Evolutionary conservation across 768 basidiomycete genomes (phyloP).

Genomic region (Floccularia luteovirens): DNA sequence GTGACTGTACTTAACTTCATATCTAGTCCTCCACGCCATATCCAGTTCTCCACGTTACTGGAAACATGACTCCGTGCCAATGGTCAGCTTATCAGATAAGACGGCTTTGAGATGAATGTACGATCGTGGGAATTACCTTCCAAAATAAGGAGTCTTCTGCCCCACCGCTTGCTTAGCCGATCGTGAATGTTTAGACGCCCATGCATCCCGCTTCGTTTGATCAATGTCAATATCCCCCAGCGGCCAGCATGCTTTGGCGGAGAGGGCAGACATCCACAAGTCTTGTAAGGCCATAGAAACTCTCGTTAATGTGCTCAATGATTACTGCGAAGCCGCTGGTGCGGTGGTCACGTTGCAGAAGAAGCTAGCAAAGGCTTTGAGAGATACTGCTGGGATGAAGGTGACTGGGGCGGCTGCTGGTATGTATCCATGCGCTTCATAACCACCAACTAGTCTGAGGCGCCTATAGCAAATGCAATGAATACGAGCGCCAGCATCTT

Average conservation of each 20-base stretch:
- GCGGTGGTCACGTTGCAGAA: conserved; percentile 62
- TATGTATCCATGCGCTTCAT: conserved; percentile 18
- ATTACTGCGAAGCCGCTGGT: conserved; percentile 67
- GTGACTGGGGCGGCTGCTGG: conserved; percentile 57
- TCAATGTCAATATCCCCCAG: conserved; percentile 1
- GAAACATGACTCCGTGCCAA: no score
- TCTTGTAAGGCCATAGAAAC: conserved; percentile 71
- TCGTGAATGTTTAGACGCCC: no score
- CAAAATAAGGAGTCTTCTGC: no score
- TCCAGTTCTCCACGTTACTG: no score
- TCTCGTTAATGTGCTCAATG: conserved; percentile 57
- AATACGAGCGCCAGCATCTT: conserved; percentile 57
- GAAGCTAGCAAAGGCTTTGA: conserved; percentile 65
- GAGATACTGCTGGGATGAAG: conserved; percentile 56
- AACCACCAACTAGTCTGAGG: not conserved
- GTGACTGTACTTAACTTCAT: no score
- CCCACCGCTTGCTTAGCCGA: no score
- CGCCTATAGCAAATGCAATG: conserved; percentile 42
- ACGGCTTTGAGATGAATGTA: no score
- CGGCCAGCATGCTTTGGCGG: conserved; percentile 32
- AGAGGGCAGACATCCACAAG: conserved; percentile 71
- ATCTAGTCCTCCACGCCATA: no score
- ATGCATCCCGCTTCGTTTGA: no score
- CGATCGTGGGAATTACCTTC: no score
- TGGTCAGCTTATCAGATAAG: no score